Percentiles rank a stretch among this genome's conserved stretches.
Evolutionary conservation across 169 alveolate genomes (phyloP).

Genomic region (Plasmodium ovale): DNA sequence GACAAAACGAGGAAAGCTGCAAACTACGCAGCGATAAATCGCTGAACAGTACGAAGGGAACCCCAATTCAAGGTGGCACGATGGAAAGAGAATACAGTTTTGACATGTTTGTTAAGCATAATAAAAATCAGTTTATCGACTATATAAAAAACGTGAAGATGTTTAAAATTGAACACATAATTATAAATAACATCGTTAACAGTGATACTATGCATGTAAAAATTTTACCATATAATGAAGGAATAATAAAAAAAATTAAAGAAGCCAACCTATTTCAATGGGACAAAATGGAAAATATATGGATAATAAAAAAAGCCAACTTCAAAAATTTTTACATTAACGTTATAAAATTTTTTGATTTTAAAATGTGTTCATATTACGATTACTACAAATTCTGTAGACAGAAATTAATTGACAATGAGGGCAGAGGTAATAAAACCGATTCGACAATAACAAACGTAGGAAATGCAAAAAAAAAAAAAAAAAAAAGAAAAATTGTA

Average conservation of each 20-base stretch:
- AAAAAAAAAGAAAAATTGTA: constrained; percentile 27
- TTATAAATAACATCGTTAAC: constrained; percentile 26
- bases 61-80: neutral
- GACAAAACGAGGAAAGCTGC: neutral
- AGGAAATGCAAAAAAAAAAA: neutral
- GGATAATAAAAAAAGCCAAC: constrained; percentile 21
- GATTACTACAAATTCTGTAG: constrained; percentile 32
- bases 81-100: constrained; percentile 2
- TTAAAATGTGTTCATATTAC: constrained; percentile 51
- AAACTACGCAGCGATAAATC: neutral
- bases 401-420: constrained; percentile 25
- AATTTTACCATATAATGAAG: constrained; percentile 57
- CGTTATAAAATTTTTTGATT: constrained; percentile 34
- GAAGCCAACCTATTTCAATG: constrained; percentile 48
- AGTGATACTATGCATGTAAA: constrained; percentile 37
- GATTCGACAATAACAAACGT: neutral
- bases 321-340: constrained; percentile 43
- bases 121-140: constrained; percentile 24
- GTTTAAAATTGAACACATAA: constrained; percentile 53
- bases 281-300: constrained; percentile 55
- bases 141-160: constrained; percentile 27
- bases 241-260: constrained; percentile 28
- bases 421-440: neutral
- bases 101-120: constrained; percentile 14
- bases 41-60: neutral